These are phyloP conservation scores for Pichiaceae sp. DNA, from an alignment of 1,139 yeast genomes.

Conservation along the genomic window DNA sequence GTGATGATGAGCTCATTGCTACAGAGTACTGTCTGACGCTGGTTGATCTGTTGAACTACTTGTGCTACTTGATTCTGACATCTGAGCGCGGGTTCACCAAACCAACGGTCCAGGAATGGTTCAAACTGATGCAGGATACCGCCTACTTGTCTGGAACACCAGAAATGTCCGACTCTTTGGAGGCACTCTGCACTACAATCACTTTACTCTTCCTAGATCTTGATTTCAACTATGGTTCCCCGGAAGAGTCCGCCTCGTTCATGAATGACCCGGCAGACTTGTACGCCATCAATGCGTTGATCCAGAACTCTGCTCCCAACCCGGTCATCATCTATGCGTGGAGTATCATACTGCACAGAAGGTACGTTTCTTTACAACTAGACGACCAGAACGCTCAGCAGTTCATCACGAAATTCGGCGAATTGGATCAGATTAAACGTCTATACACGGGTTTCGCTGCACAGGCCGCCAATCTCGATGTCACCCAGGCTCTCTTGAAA, in stretches of 20 bases:
- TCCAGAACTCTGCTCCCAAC: conserved; percentile 24
- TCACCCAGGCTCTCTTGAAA: conserved; percentile 36
- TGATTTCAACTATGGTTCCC: conserved; percentile 35
- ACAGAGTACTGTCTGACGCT: conserved; percentile 31
- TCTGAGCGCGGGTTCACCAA: conserved; percentile 24
- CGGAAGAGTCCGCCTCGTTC: conserved; percentile 31
- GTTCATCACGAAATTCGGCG: conserved; percentile 17
- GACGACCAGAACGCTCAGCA: conserved; percentile 17
- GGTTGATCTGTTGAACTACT: conserved; percentile 35
- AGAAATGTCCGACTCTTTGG: conserved; percentile 30
- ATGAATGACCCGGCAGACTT: conserved; percentile 37
- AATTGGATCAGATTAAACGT: conserved; percentile 15
- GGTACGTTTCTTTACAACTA: conserved; percentile 41
- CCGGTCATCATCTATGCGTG: conserved; percentile 58
- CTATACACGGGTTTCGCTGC: conserved; percentile 31
- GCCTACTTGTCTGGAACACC: conserved; percentile 26
- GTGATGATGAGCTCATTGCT: conserved; percentile 6
- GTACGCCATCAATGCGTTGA: conserved; percentile 28
- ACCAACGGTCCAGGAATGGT: conserved; percentile 44
- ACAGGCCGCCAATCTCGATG: conserved; percentile 37
- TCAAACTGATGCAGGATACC: conserved; percentile 37
- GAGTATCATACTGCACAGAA: conserved; percentile 58
- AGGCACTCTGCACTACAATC: conserved; percentile 39
- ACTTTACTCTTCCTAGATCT: conserved; percentile 48
- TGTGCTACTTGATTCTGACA: conserved; percentile 33